Evolutionary conservation across 257 asterid genomes (phyloP).

Genomic region (Forsythia viridissima): DNA sequence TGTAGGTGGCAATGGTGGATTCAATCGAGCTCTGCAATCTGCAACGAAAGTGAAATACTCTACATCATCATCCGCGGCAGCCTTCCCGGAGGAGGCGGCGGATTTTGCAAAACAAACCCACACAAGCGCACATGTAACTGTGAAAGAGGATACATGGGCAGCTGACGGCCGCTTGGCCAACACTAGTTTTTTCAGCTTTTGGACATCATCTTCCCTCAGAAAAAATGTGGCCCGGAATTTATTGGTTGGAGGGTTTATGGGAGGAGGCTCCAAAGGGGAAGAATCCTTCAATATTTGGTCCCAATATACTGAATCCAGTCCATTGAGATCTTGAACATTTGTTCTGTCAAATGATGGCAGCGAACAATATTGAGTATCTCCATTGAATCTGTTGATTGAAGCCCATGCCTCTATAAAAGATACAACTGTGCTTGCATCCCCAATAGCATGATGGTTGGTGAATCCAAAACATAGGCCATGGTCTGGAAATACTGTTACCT

Average conservation of each 20-base stretch:
- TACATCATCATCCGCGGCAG: constrained; percentile 26
- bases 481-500: constrained; percentile 27
- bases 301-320: constrained; percentile 13
- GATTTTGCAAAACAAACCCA: constrained; percentile 36
- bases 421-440: constrained; percentile 20
- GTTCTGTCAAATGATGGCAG: constrained; percentile 29
- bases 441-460: constrained; percentile 18
- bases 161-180: background rate
- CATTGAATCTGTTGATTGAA: constrained; percentile 1
- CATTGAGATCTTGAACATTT: constrained; percentile 2
- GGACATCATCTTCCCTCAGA: constrained; percentile 17
- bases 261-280: background rate
- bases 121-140: constrained; percentile 20
- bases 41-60: constrained; percentile 35
- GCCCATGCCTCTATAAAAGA: constrained; percentile 27
- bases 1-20: constrained; percentile 41
- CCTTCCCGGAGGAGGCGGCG: background rate
- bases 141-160: constrained; percentile 25
- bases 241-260: background rate
- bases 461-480: constrained; percentile 21
- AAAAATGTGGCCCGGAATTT: constrained; percentile 30
- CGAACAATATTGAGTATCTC: background rate
- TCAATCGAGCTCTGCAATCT: constrained; percentile 30
- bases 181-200: constrained; percentile 17
- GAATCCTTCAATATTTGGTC: background rate